Conservation (phyloP, 306 rosid species). For the cucumber (Cucumis sativus) region Cucumber_9930_V3 NC_026657.2:26825501-26826000, state of each 20-base stretch:
- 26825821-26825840: slow-evolving; percentile 67
- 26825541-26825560: too few relatives aligned
- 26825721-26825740: slow-evolving; percentile 63
- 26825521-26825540: too few relatives aligned
- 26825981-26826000: slow-evolving; percentile 19
- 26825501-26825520: too few relatives aligned
- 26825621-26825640: slow-evolving; percentile 17
- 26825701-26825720: slow-evolving; percentile 53
- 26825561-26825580: too few relatives aligned
- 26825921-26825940: slow-evolving; percentile 65
- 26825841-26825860: slow-evolving; percentile 57
- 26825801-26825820: slow-evolving; percentile 50
- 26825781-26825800: slow-evolving; percentile 54
- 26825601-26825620: too few relatives aligned
- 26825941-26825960: slow-evolving; percentile 40
- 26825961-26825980: neutral
- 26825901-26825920: slow-evolving; percentile 39
- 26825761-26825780: slow-evolving; percentile 61
- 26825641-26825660: slow-evolving; percentile 83
- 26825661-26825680: slow-evolving; percentile 85
- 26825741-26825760: slow-evolving; percentile 64
- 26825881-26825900: slow-evolving; percentile 30
- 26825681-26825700: slow-evolving; percentile 64
- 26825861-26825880: slow-evolving; percentile 84
- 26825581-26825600: too few relatives aligned